Evolutionary conservation across 176 grass and related monocot genomes (phyloP), one percentile per base, ranked within the genome.

Genomic region (Rhynchospora breviuscula): DNA sequence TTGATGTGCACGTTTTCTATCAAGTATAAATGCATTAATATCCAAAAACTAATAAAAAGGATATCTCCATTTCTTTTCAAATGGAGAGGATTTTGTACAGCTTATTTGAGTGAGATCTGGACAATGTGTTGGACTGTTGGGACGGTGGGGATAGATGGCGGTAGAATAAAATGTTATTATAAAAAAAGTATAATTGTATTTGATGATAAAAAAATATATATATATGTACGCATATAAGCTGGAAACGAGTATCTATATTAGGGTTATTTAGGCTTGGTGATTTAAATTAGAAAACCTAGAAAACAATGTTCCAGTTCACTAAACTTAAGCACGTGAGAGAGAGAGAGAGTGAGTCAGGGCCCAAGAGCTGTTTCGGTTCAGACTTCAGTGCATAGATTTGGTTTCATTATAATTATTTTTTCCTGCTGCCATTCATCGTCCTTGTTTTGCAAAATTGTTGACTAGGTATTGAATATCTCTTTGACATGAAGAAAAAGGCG

Each of bases 81-180:
- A 82, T 51, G 79, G 79, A 67, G 79, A 14, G 43, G 6, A 82
- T 82, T 6, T 13, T 0, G 66, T 17, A 49, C 8, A 52, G 44
- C 40, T 82, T 64, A 19, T 61, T 82, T 40, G 35, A 40, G 35
- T 40, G 67, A 29, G 79, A 65, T 65, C 26, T 66, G 79, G 79
- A 82, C 79, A 33, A 77, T 77, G 43, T 48, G 83, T 8, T 48
- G 68, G 31, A 58, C 76, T 62, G 83, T 8, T 29, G 68, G 53
- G 70, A 85, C 26, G 67, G 83, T 60, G 51, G 67, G 67, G 53
- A 26, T 73, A 60, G 52, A 85, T 59, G 52, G 9, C 68, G 68
- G 31, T 47, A 74, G 33, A 23, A 85, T 62, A 61, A 77, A 74
- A 48, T 63, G 11, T 76, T 22, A 61, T 33, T n/a, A n/a, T n/a